Evolutionary conservation across 2,329 filamentous ascomycete genomes (phyloP).

Genomic region (Penicillium occitanis): DNA sequence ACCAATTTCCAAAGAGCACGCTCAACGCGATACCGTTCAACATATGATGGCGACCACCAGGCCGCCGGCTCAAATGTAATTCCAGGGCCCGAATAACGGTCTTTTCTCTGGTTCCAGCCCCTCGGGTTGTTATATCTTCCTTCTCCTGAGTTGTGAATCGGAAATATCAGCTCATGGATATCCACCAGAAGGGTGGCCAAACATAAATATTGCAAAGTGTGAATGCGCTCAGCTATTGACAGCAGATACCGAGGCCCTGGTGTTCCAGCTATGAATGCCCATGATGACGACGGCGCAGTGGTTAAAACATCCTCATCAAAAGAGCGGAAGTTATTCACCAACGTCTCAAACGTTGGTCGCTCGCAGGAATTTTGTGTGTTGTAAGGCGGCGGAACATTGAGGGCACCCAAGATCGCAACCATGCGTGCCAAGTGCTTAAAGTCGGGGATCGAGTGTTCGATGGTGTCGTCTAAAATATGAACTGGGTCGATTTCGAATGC

Average conservation of each 20-base stretch:
- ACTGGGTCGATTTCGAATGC: slow-evolving; percentile 3
- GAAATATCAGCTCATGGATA: neutral
- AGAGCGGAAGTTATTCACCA: neutral
- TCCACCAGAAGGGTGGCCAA: neutral
- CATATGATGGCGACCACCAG: slow-evolving; percentile 14
- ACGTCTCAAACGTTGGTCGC: neutral
- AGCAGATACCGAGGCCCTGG: neutral
- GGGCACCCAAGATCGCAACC: neutral
- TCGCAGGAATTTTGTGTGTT: neutral
- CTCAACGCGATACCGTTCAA: neutral
- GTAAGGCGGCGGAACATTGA: neutral
- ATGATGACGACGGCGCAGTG: neutral
- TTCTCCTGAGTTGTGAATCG: neutral
- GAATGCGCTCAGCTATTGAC: neutral
- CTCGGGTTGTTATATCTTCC: neutral
- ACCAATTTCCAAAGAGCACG: slow-evolving; percentile 9
- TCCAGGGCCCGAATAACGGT: neutral
- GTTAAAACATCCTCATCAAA: neutral
- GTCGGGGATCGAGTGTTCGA: neutral
- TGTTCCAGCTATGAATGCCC: neutral
- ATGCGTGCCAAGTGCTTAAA: slow-evolving; percentile 1
- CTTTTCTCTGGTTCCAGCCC: neutral
- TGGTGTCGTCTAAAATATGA: neutral
- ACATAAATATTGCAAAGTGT: neutral
- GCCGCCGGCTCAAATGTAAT: neutral